Base-by-base conservation (phyloP, 805 yeast genomes). In the Millerozyma miso region DNA sequence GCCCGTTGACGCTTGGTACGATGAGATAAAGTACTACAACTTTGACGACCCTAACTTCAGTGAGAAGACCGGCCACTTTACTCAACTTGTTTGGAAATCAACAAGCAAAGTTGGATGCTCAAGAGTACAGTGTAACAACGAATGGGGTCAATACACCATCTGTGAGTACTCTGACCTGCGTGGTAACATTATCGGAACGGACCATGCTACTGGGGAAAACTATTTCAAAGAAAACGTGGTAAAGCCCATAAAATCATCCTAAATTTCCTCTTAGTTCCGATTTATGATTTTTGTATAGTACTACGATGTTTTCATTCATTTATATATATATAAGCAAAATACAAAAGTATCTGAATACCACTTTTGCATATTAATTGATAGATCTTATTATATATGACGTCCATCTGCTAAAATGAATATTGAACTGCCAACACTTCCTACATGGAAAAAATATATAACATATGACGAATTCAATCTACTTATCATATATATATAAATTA, bases 1-100 rank as follows among this genome's bases (percentile, higher is more conserved):
- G 16, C 85, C 88, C 2, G 85, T 83, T 33, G 83, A 81, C 46
- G 80, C 84, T 34, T 85, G 93, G 93, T 85, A 85, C 63, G 62
- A 69, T 45, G 91, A 85, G 67, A 83, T 81, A 50, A 43, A 54
- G 8, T 46, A 59, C 40, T 85, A 83, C 64, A 65, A 77, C 61
- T 84, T 62, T 65, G 56, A 62, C 37, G 62, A 74, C 39, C 79
- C 81, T 20, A 81, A 78, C 43, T 69, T 63, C 51, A 71, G 71
- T 42, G 69, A 63, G 43, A 71, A 64, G 10, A 79, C 89, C 35
- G 91, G 91, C 43, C 95, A 85, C 59, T 85, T 85, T 68, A 84
- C 91, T 13, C 91, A 85, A 63, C 56, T 84, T 29, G 76, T 85
- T 19, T 85, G 95, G 95, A 76, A 76, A 48, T 53, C 71, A 5